Conservation (phyloP, 345 rosid genomes). For the Linum lewisii region DNA sequence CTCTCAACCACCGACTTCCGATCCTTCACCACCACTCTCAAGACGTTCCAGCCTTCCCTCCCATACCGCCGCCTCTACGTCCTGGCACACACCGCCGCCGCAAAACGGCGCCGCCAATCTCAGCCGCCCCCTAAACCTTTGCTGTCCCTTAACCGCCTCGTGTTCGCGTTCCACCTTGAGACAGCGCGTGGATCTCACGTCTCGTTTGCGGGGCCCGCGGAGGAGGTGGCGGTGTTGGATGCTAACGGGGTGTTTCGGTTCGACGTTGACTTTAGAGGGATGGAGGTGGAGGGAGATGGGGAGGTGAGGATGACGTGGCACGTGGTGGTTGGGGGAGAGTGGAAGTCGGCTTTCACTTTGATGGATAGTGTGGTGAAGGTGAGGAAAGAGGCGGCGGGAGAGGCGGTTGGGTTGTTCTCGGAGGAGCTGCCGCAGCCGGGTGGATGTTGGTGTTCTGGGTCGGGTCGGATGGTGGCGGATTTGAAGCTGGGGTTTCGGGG, state of each 20-base stretch:
- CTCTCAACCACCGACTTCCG: slow-evolving; percentile 25
- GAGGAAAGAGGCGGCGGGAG: neutral
- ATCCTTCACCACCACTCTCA: slow-evolving; percentile 33
- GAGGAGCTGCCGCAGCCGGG: slow-evolving; percentile 36
- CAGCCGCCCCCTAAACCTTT: slow-evolving; percentile 21
- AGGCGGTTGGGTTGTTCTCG: slow-evolving; percentile 34
- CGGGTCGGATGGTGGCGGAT: slow-evolving; percentile 33
- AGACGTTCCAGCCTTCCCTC: slow-evolving; percentile 11
- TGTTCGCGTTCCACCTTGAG: slow-evolving; percentile 11
- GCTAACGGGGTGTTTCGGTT: slow-evolving; percentile 26
- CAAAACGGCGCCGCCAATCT: slow-evolving; percentile 23
- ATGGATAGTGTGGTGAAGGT: slow-evolving; percentile 28
- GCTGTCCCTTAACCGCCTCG: slow-evolving; percentile 26
- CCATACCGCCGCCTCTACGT: slow-evolving; percentile 30
- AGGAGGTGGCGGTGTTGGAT: neutral
- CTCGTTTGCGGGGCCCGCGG: slow-evolving; percentile 8
- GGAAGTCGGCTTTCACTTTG: slow-evolving; percentile 33
- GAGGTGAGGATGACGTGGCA: slow-evolving; percentile 33
- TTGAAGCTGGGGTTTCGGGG: slow-evolving; percentile 23
- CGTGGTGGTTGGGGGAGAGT: slow-evolving; percentile 23
- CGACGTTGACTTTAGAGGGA: slow-evolving; percentile 6
- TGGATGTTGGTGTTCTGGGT: slow-evolving; percentile 19
- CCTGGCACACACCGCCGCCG: slow-evolving; percentile 20
- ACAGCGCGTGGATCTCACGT: slow-evolving; percentile 6
- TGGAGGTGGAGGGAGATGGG: slow-evolving; percentile 3